These are phyloP conservation scores for Colletotrichum zoysiae DNA, from an alignment of 2,329 filamentous ascomycete genomes.

Conservation along the genomic window DNA sequence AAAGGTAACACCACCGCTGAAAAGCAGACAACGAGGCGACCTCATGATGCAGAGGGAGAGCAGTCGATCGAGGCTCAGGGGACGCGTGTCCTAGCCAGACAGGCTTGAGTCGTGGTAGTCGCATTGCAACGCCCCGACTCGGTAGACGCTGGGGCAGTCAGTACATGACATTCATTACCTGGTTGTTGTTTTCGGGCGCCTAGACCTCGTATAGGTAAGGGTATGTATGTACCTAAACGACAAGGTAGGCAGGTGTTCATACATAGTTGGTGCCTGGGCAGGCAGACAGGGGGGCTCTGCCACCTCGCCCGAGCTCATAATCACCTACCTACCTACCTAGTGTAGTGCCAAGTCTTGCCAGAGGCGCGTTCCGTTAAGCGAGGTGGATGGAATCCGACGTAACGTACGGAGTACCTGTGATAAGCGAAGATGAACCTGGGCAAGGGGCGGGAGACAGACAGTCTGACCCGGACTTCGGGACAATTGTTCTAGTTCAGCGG, in stretches of 20 bases:
- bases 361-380: constrained; percentile 2
- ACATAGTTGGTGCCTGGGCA: background rate
- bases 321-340: too few relatives aligned
- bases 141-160: too few relatives aligned
- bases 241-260: background rate
- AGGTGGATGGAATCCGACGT: background rate
- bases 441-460: background rate
- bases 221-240: background rate
- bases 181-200: background rate
- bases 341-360: constrained; percentile 3
- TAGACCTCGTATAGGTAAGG: background rate
- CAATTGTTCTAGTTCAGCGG: background rate
- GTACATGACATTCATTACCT: background rate
- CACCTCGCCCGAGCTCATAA: background rate
- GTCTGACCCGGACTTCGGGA: constrained; percentile 4
- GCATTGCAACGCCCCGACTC: background rate
- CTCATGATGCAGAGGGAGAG: background rate
- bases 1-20: background rate
- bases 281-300: background rate
- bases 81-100: background rate
- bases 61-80: background rate
- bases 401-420: too few relatives aligned
- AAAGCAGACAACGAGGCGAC: background rate
- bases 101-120: background rate
- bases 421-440: background rate